A percentile compares a stretch with the other conserved stretches of the same genome.
Evolutionary conservation across 768 basidiomycete species (phyloP).

Genomic region (Galerina marginata): DNA sequence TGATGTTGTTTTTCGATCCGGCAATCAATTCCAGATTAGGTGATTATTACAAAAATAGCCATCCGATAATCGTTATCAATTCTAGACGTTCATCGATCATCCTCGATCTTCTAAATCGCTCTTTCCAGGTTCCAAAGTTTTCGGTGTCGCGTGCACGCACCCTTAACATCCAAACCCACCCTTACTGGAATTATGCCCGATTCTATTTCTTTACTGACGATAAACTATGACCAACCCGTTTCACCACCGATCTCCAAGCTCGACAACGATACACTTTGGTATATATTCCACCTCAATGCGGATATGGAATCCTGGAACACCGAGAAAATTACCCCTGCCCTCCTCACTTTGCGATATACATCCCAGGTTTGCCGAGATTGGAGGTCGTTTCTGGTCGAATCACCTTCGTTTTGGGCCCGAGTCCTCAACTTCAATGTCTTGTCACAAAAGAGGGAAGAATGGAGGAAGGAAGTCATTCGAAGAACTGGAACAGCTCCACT

Average conservation of each 20-base stretch:
- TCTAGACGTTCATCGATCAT: no score
- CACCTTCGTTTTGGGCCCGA: background rate
- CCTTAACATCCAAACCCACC: no score
- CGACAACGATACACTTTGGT: background rate
- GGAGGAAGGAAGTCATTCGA: background rate
- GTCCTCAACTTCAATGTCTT: background rate
- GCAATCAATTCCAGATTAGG: no score
- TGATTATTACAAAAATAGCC: no score
- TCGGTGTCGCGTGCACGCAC: no score
- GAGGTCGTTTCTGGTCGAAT: background rate
- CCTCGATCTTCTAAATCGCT: no score
- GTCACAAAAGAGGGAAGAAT: background rate
- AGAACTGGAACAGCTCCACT: background rate
- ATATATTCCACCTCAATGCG: background rate
- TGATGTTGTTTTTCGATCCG: no score
- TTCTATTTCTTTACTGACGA: no score
- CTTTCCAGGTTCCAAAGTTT: no score
- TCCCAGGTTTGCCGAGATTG: constrained; percentile 3
- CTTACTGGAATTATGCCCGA: no score
- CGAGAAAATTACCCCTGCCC: background rate
- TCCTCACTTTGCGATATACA: background rate
- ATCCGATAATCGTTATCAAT: no score
- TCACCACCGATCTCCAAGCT: background rate
- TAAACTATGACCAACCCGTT: no score
- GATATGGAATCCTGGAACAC: background rate